Evolutionary conservation across 1,284 basidiomycete genomes (phyloP), one percentile per base, ranked within the genome.

Genomic region (Calocybe gambosa): DNA sequence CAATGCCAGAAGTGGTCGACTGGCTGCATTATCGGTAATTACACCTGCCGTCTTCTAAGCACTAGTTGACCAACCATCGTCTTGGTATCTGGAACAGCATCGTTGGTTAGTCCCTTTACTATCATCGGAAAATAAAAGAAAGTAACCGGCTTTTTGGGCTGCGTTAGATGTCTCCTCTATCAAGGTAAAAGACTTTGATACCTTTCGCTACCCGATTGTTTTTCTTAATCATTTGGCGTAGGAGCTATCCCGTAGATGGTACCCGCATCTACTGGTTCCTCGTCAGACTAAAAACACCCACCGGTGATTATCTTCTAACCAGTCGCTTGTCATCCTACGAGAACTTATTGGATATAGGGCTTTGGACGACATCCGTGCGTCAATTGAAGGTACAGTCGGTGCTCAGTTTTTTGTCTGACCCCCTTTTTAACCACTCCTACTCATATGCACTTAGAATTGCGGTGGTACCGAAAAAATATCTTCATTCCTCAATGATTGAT

Each of bases 191-290:
- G 25, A 31, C 8, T 13, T 2, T 37, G 2, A 18, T 26, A 23
- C 31, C 20, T 5, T 23, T 23, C 3, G 21, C 21, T 4, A 23
- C 21, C 21, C 7, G 7, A 19, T 12, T 38, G 36, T 8, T 21
- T 25, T 19, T 20, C 13, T 48, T 21, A 29, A 13, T 12, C 36
- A 39, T 18, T 9, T 20, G 45, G 40, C 43, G 4, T 49, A 92
- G 85, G 84, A 91, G 60, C 62, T 91, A 16, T 73, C 73, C 6
- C 73, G 82, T 9, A 76, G 89, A 54, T 92, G 90, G 85, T 89
- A 82, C 56, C 71, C 74, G 59, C 33, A 61, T 54, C 50, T 58
- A 52, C 46, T 54, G 50, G 59, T 57, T 35, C 63, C 63, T 2
- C 62, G 55, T 43, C 34, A 55, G 8, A 28, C 51, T 13, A 69